Base-by-base conservation (phyloP, 2,329 filamentous ascomycete genomes). In the Amesomyces nigricolor region DNA sequence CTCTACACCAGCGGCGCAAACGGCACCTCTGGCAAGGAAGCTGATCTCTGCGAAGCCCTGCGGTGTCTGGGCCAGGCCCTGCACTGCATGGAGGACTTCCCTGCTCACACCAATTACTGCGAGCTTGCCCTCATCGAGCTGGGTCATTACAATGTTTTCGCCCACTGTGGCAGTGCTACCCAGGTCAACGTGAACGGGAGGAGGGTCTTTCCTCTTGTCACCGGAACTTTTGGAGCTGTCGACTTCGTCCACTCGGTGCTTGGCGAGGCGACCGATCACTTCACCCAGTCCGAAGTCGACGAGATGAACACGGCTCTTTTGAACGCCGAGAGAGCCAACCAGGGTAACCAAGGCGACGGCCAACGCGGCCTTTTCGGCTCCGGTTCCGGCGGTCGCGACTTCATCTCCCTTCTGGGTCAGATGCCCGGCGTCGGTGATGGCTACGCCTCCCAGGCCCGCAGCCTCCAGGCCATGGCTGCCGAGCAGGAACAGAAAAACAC, bases 211-310 rank as follows among this genome's bases (percentile, higher is more conserved):
- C 88, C 88, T 5, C 74, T 92, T 1, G 84, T 90, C 19, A 92
- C 88, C 1, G 66, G 83, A 10, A 82, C 80, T 0, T 94, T 94
- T 70, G 89, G 89, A 40, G 88, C 83, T 61, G 88, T 92, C 2
- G 89, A 92, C 68, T 94, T 94, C 68, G 74, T 92, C 62, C 89
- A 94, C 69, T 91, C 87, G 1, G 88, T 89, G 30, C 72, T 83
- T 47, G 81, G 66, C 30, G 89, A 92, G 68, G 88, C 88, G 32
- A 89, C 82, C 10, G 89, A 94, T 66, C 87, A 91, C 67, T 89
- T 94, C 66, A 88, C 88, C 2, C 89, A 94, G 68, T 89, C 88
- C 14, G 88, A 92, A 68, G 84, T 94, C 37, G 88, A 91, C 55
- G 86, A 92, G 69, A 83, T 92, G 64, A 86, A 94, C 62, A 72